These are phyloP conservation scores for Neofusicoccum sp. DNA, from an alignment of 2,329 filamentous ascomycete genomes.

Conservation along the genomic window DNA sequence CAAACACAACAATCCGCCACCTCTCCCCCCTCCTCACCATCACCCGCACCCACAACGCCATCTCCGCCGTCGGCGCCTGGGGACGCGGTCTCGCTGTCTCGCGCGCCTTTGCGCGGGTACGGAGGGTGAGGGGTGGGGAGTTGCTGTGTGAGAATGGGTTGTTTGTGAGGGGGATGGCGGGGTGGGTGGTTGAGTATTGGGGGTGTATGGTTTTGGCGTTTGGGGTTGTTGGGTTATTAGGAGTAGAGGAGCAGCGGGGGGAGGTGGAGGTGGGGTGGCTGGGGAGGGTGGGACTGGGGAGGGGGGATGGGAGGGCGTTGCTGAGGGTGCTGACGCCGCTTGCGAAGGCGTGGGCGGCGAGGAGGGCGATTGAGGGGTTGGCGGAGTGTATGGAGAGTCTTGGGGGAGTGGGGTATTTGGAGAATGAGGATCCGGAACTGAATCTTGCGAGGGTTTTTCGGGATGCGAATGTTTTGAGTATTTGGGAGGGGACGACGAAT, in stretches of 20 bases:
- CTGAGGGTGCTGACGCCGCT: slow-evolving; percentile 60
- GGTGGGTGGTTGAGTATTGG: slow-evolving; percentile 55
- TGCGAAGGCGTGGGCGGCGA: slow-evolving; percentile 59
- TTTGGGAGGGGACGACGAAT: slow-evolving; percentile 74
- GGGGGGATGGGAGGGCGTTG: slow-evolving; percentile 37
- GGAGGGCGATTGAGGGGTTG: slow-evolving; percentile 49
- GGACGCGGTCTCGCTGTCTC: slow-evolving; percentile 58
- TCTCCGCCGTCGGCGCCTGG: slow-evolving; percentile 53
- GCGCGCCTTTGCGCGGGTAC: slow-evolving; percentile 57
- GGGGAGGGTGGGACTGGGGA: slow-evolving; percentile 21
- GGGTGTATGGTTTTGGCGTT: slow-evolving; percentile 57
- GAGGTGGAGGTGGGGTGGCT: slow-evolving; percentile 22
- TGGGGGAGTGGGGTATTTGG: slow-evolving; percentile 65
- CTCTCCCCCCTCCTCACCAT: slow-evolving; percentile 69
- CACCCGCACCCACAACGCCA: slow-evolving; percentile 59
- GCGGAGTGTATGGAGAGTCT: slow-evolving; percentile 62
- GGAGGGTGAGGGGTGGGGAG: slow-evolving; percentile 47
- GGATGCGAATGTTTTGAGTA: slow-evolving; percentile 62
- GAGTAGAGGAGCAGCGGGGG: slow-evolving; percentile 50
- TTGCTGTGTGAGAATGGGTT: slow-evolving; percentile 53
- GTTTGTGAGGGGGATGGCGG: slow-evolving; percentile 60
- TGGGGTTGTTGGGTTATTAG: slow-evolving; percentile 55
- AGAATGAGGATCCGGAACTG: slow-evolving; percentile 61
- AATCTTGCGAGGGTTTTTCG: slow-evolving; percentile 67
- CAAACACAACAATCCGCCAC: no score